Base-by-base conservation (phyloP, 441 rosid genomes). In the Biscutella laevigata region DNA sequence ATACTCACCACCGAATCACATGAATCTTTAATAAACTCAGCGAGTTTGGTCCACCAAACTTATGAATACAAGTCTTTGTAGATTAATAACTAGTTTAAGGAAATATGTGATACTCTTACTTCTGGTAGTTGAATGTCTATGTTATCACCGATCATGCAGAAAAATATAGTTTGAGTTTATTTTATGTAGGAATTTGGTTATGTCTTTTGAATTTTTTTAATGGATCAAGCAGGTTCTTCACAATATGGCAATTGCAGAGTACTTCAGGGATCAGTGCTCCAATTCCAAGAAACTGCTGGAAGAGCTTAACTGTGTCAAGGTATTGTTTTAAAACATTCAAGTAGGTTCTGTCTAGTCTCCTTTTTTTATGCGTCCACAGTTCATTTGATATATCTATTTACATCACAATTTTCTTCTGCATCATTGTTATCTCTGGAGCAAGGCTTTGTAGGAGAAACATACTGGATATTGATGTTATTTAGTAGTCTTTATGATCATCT, bases 211-310 rank as follows among this genome's bases (percentile, higher is more conserved):
- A 19, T 15, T 60, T 10, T 42, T 61, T 42, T 33, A 26, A 63
- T 29, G 39, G 35, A 57, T 61, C 20, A 11, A 15, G 59, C 74
- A 94, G 99, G 75, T 94, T 69, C 82, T 80, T 65, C 99, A 90
- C 73, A 94, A 94, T 59, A 90, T 85, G 69, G 90, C 98, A 37
- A 78, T 94, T 53, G 80, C 76, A 6, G 94, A 87, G 57, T 85
- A 71, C 71, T 77, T 84, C 64, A 71, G 73, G 36, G 80, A 84
- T 59, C 83, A 79, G 62, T 85, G 89, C 71, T 77, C 88, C 43
- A 79, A 79, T 66, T 81, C 90, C 25, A 81, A 68, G 80, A 85
- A 75, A 74, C 67, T 94, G 67, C 71, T 94, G 43, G 80, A 80
- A 64, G 78, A 64, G 10, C 95, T 90, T 45, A 79, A 73, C 62